phyloP scores from a whole-genome alignment of 371 early-diverging fungal genomes.

The Funneliformis caledonium region DNA sequence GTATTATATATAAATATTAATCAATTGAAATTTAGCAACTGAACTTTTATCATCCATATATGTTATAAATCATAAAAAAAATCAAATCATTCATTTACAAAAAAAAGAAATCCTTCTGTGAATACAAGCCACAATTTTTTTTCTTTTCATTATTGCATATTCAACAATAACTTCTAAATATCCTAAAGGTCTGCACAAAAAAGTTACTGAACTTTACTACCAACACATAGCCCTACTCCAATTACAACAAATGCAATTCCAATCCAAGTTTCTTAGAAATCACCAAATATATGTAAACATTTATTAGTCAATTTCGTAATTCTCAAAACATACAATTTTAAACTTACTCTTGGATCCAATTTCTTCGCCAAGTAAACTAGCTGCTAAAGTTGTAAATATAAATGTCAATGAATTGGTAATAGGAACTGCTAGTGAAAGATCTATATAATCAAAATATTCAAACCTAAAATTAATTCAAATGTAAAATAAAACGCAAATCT shows the following conservation, averaged over 20 bases:
- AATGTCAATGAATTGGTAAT: constrained; percentile 91
- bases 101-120: too few relatives aligned
- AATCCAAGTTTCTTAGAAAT: constrained; percentile 32
- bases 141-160: too few relatives aligned
- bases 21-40: too few relatives aligned
- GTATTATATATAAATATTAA: too few relatives aligned
- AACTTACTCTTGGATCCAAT: constrained; percentile 58
- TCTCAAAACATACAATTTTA: neutral
- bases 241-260: constrained; percentile 33
- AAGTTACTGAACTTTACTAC: constrained; percentile 39
- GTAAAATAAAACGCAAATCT: neutral
- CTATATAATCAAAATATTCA: constrained; percentile 47
- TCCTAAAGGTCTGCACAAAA: too few relatives aligned
- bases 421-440: constrained; percentile 92
- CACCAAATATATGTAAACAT: too few relatives aligned
- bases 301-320: too few relatives aligned
- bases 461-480: neutral
- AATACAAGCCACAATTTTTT: too few relatives aligned
- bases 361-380: constrained; percentile 78
- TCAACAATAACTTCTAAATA: too few relatives aligned
- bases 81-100: too few relatives aligned
- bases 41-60: too few relatives aligned
- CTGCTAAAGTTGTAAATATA: constrained; percentile 82
- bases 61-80: too few relatives aligned
- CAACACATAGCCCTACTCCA: constrained; percentile 34